Base-by-base conservation (phyloP, 1,284 basidiomycete species). In the Jaminaea rosea region DNA sequence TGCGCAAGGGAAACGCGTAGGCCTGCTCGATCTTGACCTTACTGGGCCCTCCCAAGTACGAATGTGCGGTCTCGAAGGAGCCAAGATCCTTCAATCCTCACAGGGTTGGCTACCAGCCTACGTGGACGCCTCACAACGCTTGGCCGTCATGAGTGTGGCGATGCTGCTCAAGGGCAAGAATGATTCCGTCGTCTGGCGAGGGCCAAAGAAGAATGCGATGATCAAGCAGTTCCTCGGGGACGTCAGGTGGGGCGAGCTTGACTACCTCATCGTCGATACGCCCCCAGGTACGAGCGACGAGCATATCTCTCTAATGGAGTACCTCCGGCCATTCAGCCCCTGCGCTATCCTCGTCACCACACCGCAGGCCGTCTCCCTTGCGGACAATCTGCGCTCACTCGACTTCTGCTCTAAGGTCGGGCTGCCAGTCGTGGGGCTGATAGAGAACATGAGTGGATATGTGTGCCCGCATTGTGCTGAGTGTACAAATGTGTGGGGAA, bases 191-290 rank as follows among this genome's bases (percentile, higher is more conserved):
- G 88, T 99, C 0, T 99, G 94, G 94, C 79, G 94, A 62, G 94
- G 94, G 0, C 94, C 94, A 29, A 98, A 98, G 81, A 99, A 98
- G 81, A 96, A 96, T 68, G 94, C 89, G 44, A 98, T 98, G 94
- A 97, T 99, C 67, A 80, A 91, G 65, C 94, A 99, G 78, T 98
- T 99, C 73, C 76, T 98, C 72, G 84, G 84, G 63, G 92, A 99
- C 68, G 94, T 98, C 10, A 78, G 90, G 56, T 99, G 94, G 94
- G 93, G 91, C 46, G 84, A 90, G 42, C 78, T 97, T 55, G 94
- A 99, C 76, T 98, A 92, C 77, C 79, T 99, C 46, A 83, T 99
- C 49, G 86, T 98, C 53, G 94, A 99, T 74, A 99, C 94, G 4
- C 94, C 93, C 6, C 93, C 93, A 64, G 92, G 71, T 9, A 99